These are phyloP conservation scores for Ophidiomyces ophidiicola DNA, from an alignment of 2,329 filamentous ascomycete genomes.

Conservation along the genomic window DNA sequence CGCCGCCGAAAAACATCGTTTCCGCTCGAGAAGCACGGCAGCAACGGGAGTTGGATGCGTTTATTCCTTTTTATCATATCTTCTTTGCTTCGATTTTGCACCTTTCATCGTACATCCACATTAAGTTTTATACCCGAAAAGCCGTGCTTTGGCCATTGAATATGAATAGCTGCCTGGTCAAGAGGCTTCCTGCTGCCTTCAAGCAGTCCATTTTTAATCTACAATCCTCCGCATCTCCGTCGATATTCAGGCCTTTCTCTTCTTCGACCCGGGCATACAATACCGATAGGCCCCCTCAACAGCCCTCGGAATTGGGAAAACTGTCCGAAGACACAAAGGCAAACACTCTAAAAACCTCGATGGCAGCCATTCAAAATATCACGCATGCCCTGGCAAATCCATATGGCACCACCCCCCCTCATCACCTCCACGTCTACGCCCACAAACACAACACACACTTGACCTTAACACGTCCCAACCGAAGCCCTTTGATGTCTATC, in stretches of 20 bases:
- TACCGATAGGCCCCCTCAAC: neutral
- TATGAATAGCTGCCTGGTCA: slow-evolving; percentile 4
- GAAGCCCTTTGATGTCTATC: slow-evolving; percentile 65
- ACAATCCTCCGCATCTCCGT: neutral
- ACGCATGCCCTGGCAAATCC: slow-evolving; percentile 4
- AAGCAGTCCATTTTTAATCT: neutral
- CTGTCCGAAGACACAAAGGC: slow-evolving; percentile 7
- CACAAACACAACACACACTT: slow-evolving; percentile 94
- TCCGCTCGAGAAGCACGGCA: too few species aligned
- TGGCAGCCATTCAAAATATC: slow-evolving; percentile 1
- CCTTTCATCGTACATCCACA: too few species aligned
- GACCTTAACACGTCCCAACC: slow-evolving; percentile 72
- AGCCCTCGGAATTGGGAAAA: slow-evolving; percentile 1
- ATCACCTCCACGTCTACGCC: slow-evolving; percentile 75
- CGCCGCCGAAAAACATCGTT: slow-evolving; percentile 19
- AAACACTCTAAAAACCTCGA: neutral
- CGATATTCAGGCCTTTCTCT: slow-evolving; percentile 6
- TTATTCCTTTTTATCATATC: too few species aligned
- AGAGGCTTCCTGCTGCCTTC: slow-evolving; percentile 2
- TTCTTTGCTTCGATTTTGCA: too few species aligned
- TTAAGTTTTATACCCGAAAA: too few species aligned
- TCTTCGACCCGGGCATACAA: neutral
- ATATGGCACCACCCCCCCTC: slow-evolving; percentile 4
- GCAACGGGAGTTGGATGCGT: too few species aligned
- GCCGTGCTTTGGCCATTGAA: neutral